phyloP scores from a whole-genome alignment of 179 eudicot genomes.

The Spinacia oleracea region DNA sequence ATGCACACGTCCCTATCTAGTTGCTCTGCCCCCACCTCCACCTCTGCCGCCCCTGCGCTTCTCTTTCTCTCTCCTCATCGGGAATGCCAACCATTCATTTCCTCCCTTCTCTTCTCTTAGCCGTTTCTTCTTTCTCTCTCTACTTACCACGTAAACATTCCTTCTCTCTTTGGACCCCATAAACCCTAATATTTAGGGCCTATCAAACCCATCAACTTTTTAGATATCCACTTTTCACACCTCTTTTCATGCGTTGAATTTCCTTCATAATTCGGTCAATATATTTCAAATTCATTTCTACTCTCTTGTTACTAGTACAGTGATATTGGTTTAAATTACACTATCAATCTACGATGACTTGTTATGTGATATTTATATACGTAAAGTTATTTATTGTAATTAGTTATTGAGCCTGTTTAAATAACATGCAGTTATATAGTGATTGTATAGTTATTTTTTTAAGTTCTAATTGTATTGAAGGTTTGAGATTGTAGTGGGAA shows the following conservation, averaged over 20 bases:
- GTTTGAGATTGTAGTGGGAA: too few species aligned
- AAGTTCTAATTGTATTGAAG: too few species aligned
- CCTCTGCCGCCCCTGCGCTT: constrained; percentile 45
- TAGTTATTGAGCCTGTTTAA: too few species aligned
- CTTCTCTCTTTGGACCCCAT: neutral
- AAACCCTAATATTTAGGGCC: constrained; percentile 18
- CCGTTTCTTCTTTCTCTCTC: constrained; percentile 4
- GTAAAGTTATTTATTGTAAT: too few species aligned
- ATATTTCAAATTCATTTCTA: too few species aligned
- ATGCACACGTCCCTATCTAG: constrained; percentile 46
- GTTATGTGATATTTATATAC: too few species aligned
- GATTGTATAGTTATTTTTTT: too few species aligned
- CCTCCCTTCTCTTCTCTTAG: neutral
- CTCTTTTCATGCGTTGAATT: neutral
- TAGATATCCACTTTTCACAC: constrained; percentile 4
- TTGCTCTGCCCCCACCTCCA: constrained; percentile 26
- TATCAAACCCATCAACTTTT: neutral
- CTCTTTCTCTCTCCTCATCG: constrained; percentile 20
- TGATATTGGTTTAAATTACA: too few species aligned
- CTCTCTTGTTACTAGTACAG: too few species aligned
- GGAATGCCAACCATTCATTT: constrained; percentile 41
- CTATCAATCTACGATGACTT: too few species aligned
- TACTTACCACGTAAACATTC: neutral
- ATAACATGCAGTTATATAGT: too few species aligned
- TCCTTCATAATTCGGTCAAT: too few species aligned